phyloP scores from a whole-genome alignment of 805 yeast genomes.

The Wickerhamomyces alni region DNA sequence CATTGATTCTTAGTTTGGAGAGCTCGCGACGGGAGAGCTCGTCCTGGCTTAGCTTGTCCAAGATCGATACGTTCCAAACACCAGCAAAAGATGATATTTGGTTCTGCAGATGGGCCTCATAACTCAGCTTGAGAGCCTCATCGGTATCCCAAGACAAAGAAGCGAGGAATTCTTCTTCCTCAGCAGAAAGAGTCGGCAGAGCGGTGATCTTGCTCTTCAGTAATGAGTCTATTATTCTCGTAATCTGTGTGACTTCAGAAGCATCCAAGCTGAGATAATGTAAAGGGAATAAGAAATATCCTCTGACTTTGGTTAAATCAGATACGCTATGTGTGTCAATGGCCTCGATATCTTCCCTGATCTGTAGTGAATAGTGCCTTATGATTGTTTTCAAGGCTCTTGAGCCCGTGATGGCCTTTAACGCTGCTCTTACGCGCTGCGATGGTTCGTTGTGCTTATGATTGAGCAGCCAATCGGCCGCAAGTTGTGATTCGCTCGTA shows the following conservation, averaged over 20 bases:
- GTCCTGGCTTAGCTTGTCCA: conserved; percentile 5
- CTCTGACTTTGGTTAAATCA: conserved; percentile 12
- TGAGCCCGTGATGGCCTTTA: conserved; percentile 9
- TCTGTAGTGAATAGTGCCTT: conserved; percentile 11
- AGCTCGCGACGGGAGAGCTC: conserved; percentile 10
- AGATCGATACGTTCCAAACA: conserved; percentile 15
- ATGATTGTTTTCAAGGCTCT: conserved; percentile 4
- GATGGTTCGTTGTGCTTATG: conserved; percentile 20
- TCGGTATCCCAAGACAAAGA: conserved; percentile 17
- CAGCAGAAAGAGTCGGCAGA: conserved; percentile 1
- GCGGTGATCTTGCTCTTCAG: conserved; percentile 7
- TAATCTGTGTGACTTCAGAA: conserved; percentile 8
- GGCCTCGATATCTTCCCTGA: conserved; percentile 8
- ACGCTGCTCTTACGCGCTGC: conserved; percentile 16
- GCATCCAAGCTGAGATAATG: conserved; percentile 11
- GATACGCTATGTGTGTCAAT: conserved; percentile 2
- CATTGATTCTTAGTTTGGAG: conserved; percentile 41
- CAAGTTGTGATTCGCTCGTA: conserved; percentile 18
- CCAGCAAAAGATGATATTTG: conserved; percentile 6
- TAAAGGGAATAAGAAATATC: conserved; percentile 18
- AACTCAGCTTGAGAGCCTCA: conserved; percentile 7
- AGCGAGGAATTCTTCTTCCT: conserved; percentile 10
- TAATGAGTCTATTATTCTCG: conserved; percentile 14
- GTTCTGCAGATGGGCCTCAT: conserved; percentile 6
- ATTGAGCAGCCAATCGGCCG: conserved; percentile 18